Conservation (phyloP, 1,139 yeast genomes). For the Yamadazyma conglobata region DNA sequence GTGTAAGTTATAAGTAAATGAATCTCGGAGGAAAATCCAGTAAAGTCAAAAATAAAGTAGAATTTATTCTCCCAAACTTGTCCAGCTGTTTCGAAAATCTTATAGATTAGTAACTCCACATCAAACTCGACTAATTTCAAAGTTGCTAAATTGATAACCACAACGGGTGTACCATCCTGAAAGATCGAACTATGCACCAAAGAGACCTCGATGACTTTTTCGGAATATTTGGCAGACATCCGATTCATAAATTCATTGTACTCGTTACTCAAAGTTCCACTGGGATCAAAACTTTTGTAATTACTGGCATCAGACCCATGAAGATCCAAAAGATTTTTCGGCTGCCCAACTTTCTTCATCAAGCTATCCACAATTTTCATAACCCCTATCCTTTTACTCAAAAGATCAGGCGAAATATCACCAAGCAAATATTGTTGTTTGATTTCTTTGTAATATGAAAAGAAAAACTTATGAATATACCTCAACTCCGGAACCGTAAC, state of each 20-base stretch:
- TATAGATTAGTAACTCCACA: constrained; percentile 54
- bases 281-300: constrained; percentile 41
- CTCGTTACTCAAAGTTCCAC: constrained; percentile 39
- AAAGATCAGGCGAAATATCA: constrained; percentile 11
- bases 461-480: constrained; percentile 64
- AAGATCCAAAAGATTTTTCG: constrained; percentile 44
- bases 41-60: constrained; percentile 64
- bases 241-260: constrained; percentile 74
- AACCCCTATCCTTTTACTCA: constrained; percentile 17
- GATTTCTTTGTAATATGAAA: constrained; percentile 56
- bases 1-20: constrained; percentile 22
- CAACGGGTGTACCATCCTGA: constrained; percentile 69
- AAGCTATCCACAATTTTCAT: constrained; percentile 29
- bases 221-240: constrained; percentile 54
- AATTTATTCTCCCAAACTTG: constrained; percentile 74
- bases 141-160: constrained; percentile 51
- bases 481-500: constrained; percentile 46
- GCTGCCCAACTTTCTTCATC: constrained; percentile 34
- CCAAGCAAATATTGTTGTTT: constrained; percentile 35
- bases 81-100: constrained; percentile 63
- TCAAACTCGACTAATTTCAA: constrained; percentile 45
- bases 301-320: constrained; percentile 23
- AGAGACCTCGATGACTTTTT: constrained; percentile 36
- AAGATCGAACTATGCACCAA: constrained; percentile 64
- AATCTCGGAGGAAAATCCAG: constrained; percentile 47